Evolutionary conservation across 306 rosid genomes (phyloP).

Genomic region (Astragalus membranaceus): DNA sequence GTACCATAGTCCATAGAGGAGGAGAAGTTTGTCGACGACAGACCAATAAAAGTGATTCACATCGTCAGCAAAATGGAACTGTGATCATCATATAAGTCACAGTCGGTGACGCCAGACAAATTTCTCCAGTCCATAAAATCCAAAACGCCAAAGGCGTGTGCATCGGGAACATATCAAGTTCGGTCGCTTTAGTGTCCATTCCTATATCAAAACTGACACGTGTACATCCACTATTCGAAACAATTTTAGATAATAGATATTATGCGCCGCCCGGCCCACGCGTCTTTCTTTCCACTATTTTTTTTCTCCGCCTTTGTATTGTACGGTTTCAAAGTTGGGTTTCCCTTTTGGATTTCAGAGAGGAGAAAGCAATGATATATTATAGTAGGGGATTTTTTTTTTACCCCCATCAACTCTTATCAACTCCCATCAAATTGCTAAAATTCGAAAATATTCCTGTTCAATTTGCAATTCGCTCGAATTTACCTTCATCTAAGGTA

Average conservation of each 20-base stretch:
- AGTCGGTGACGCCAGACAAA: neutral
- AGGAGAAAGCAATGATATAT: too few species aligned
- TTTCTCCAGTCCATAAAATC: neutral
- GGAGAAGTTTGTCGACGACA: neutral
- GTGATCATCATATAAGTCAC: neutral
- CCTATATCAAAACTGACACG: constrained; percentile 27
- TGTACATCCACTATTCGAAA: neutral
- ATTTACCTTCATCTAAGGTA: too few species aligned
- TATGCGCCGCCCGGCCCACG: constrained; percentile 21
- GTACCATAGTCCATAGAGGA: too few species aligned
- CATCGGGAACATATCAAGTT: neutral
- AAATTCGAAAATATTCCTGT: too few species aligned
- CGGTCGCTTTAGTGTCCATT: constrained; percentile 24
- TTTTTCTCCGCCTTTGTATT: neutral
- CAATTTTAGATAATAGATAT: constrained; percentile 28
- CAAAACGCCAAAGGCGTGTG: constrained; percentile 39
- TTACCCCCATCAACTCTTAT: too few species aligned
- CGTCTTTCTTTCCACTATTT: neutral
- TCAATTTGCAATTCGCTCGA: too few species aligned
- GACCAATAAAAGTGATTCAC: constrained; percentile 14
- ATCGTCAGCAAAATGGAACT: neutral
- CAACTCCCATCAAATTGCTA: too few species aligned
- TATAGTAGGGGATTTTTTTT: too few species aligned
- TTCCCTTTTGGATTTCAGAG: neutral
- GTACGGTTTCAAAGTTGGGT: constrained; percentile 15